These are phyloP conservation scores for Colletotrichum theobromicola DNA, from an alignment of 2,329 filamentous ascomycete species.

Conservation along the genomic window DNA sequence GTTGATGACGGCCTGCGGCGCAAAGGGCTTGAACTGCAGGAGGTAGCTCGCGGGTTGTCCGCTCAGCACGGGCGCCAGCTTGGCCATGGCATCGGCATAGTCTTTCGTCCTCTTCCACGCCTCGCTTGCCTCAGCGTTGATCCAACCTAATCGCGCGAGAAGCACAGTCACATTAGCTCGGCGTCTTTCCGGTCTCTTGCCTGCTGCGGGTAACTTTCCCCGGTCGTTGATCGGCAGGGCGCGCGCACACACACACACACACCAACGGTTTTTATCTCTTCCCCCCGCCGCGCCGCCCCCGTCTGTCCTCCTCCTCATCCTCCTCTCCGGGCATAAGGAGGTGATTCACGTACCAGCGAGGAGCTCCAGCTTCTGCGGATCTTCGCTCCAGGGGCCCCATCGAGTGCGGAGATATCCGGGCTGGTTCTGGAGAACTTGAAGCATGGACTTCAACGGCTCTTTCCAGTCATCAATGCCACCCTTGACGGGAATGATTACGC, in stretches of 20 bases:
- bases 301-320: background rate
- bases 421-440: slow-evolving; percentile 30
- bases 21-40: slow-evolving; percentile 30
- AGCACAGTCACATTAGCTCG: background rate
- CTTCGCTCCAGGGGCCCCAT: slow-evolving; percentile 31
- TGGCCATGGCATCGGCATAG: slow-evolving; percentile 20
- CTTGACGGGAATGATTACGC: slow-evolving; percentile 27
- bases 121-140: slow-evolving; percentile 23
- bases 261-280: background rate
- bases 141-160: slow-evolving; percentile 26
- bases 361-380: slow-evolving; percentile 30
- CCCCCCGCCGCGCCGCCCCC: background rate
- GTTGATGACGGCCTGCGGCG: slow-evolving; percentile 31
- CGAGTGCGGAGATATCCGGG: slow-evolving; percentile 31
- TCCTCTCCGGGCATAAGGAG: background rate
- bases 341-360: slow-evolving; percentile 25
- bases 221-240: background rate
- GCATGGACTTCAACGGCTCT: slow-evolving; percentile 28
- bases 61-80: slow-evolving; percentile 24
- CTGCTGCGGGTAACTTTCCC: background rate
- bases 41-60: slow-evolving; percentile 26
- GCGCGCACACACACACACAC: too few relatives aligned
- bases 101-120: slow-evolving; percentile 24
- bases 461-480: slow-evolving; percentile 32
- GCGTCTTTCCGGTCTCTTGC: background rate